phyloP scores from a whole-genome alignment of 78 protist genomes.

The Chrysochromulina parva region DNA sequence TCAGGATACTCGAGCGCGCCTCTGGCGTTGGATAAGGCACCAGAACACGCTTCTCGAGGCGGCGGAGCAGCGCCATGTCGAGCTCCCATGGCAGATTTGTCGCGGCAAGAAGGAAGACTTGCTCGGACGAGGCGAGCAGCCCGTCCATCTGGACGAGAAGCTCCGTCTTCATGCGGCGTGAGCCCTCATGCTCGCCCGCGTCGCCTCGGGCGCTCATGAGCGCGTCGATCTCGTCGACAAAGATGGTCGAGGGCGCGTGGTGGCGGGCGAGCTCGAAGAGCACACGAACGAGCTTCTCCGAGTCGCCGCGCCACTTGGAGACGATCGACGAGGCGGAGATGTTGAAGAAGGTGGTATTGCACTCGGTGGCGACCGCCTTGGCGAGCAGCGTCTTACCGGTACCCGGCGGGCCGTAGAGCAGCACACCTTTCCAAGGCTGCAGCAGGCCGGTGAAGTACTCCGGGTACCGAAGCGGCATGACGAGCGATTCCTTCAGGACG shows the following conservation, averaged over 20 bases:
- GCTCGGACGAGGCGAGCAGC: conserved; percentile 7
- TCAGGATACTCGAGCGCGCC: conserved; percentile 10
- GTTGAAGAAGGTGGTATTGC: conserved; percentile 91
- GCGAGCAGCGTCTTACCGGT: conserved; percentile 71
- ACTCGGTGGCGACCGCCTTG: conserved; percentile 94
- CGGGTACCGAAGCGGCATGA: conserved; percentile 79
- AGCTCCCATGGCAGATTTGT: conserved; percentile 82
- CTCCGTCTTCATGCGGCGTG: conserved; percentile 84
- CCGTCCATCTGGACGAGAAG: conserved; percentile 78
- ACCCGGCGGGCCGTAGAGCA: conserved; percentile 74
- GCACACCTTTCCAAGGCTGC: conserved; percentile 83
- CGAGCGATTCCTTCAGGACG: conserved; percentile 68
- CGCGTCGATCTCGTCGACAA: conserved; percentile 86
- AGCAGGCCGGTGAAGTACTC: conserved; percentile 67
- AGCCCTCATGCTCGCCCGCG: conserved; percentile 78
- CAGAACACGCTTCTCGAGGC: conserved; percentile 63
- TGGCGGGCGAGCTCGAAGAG: conserved; percentile 46
- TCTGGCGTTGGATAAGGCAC: conserved; percentile 54
- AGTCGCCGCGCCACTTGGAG: conserved; percentile 87
- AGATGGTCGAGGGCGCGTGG: conserved; percentile 77
- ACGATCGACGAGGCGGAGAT: conserved; percentile 88
- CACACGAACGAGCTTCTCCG: conserved; percentile 83
- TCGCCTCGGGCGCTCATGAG: conserved; percentile 61
- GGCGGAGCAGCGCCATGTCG: conserved; percentile 59
- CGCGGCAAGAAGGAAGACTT: conserved; percentile 69